Base-by-base conservation (phyloP, 345 rosid genomes). In the Brassica nigra region DNA sequence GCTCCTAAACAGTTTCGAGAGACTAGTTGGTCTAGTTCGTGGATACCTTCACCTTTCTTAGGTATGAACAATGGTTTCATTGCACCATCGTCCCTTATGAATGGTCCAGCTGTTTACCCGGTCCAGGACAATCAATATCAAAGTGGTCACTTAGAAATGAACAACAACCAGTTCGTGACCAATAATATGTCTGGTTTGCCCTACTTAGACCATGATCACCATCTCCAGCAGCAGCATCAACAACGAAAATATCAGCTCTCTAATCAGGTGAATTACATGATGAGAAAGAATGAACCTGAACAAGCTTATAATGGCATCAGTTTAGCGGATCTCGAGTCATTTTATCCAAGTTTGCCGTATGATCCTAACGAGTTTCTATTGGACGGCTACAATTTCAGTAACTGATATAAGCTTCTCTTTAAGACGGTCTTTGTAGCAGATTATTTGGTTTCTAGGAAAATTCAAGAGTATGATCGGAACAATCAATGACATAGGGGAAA, bases 91-190 rank as follows among this genome's bases (percentile, higher is more conserved):
- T 54, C 59, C 27, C 27, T 54, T 15, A 54, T 16, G 27, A 54
- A 54, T 54, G 10, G 59, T 16, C 27, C 23, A 54, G 59, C 59
- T 16, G 27, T 16, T 54, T 54, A 54, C 59, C 27, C 59, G 59
- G 27, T 54, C 59, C 59, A 54, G 27, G 59, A 54, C 9, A 77
- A 36, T 16, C 76, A 62, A 54, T 63, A 77, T 28, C 61, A 3
- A 30, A 71, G 20, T 15, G 36, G 14, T 65, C 39, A 16, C 36
- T 1, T 66, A 12, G 11, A 18, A 39, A 28, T 30, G 67, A 57
- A 71, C 72, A 71, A 39, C 52, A 66, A 37, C 70, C 72, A 39
- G 52, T 29, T 65, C 29, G 42, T 65, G 39, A 71, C 61, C 27
- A 57, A 29, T 71, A 10, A 52, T 31, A 8, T 70, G 10, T 14